Base-by-base conservation (phyloP, 2,329 filamentous ascomycete species). In the Colletotrichum sp. region DNA sequence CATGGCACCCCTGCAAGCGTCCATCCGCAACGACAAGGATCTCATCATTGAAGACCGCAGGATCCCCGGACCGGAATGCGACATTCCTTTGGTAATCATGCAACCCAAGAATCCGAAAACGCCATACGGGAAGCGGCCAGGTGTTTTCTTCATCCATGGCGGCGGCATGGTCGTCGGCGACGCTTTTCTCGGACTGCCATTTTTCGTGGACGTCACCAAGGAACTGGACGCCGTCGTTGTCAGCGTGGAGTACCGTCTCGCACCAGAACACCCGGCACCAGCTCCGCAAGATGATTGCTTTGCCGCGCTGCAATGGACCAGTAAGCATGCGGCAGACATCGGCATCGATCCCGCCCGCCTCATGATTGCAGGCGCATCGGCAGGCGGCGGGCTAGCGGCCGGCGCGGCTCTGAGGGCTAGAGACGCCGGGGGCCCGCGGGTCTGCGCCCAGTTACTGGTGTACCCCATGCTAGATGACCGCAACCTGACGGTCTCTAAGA, bases 401-500 rank as follows among this genome's bases (percentile, higher is more conserved):
- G 82, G 80, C 8, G 78, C 85, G 36, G 82, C 83, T 2, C 78
- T 88, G 63, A 80, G 85, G 75, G 85, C 85, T 9, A 79, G 85
- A 24, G 83, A 86, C 74, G 75, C 79, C 26, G 66, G 78, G 55
- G 59, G 85, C 79, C 71, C 80, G 78, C 52, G 77, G 84, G 71
- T 83, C 79, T 55, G 85, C 83, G 80, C 78, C 16, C 84, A 88
- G 79, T 82, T 89, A 60, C 82, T 89, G 13, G 80, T 86, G 61
- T 86, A 86, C 65, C 87, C 86, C 5, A 89, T 89, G 87, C 80
- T 89, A 15, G 87, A 89, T 78, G 85, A 89, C 75, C 79, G 83
- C 57, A 80, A 82, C n/a, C 80, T 75, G n/a, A 61, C 61, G 55
- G 75, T 75, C 9, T 82, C 83, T 6, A 80, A 81, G n/a, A 76